These are phyloP conservation scores for Trichoderma afroharzianum DNA, from an alignment of 2,329 filamentous ascomycete genomes.

Conservation along the genomic window DNA sequence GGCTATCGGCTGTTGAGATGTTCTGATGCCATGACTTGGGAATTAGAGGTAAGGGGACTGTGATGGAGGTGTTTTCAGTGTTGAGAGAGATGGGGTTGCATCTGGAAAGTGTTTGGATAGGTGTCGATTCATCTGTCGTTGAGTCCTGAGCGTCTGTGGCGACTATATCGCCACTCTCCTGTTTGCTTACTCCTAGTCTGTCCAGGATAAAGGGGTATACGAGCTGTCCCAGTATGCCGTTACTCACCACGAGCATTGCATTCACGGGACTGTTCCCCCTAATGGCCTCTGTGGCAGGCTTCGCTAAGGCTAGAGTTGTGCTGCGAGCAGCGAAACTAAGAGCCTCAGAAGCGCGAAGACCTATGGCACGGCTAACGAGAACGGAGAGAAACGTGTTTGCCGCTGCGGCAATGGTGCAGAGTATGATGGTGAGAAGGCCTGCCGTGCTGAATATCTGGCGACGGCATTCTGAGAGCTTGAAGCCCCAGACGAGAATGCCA, in stretches of 20 bases:
- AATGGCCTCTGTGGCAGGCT: slow-evolving; percentile 44
- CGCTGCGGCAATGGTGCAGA: slow-evolving; percentile 36
- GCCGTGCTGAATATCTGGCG: slow-evolving; percentile 42
- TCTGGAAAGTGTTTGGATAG: neutral
- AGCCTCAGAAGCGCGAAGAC: slow-evolving; percentile 33
- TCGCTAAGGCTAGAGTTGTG: slow-evolving; percentile 48
- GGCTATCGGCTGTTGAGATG: slow-evolving; percentile 25
- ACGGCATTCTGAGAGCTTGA: slow-evolving; percentile 52
- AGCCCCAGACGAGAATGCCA: slow-evolving; percentile 51
- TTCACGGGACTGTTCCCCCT: slow-evolving; percentile 46
- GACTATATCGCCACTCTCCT: neutral
- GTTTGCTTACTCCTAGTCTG: slow-evolving; percentile 25
- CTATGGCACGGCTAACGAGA: slow-evolving; percentile 34
- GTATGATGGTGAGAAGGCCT: slow-evolving; percentile 37
- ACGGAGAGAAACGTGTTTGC: slow-evolving; percentile 44
- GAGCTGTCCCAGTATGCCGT: slow-evolving; percentile 45
- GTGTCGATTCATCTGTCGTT: neutral
- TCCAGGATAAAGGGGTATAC: slow-evolving; percentile 36
- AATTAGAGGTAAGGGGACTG: neutral
- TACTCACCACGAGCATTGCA: slow-evolving; percentile 49
- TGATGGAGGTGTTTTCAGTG: neutral
- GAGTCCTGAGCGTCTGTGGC: neutral
- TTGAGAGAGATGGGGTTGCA: neutral
- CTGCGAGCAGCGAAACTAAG: slow-evolving; percentile 49
- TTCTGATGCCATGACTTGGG: neutral